phyloP scores from a whole-genome alignment of 148 eudicot genomes.

The Heliosperma pusillum region DNA sequence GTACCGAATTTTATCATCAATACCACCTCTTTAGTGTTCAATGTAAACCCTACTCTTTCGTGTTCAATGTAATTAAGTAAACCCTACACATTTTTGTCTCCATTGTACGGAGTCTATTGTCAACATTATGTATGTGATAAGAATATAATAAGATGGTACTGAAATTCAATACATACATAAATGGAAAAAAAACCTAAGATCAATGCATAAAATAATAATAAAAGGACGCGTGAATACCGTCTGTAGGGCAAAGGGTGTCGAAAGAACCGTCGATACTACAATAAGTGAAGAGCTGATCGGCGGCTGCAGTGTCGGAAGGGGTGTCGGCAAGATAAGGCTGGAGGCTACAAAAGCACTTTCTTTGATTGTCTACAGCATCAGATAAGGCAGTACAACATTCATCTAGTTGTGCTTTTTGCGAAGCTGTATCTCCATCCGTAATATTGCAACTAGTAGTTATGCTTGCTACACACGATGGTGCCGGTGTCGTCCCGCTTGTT shows the following conservation, averaged over 20 bases:
- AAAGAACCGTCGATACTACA: conserved; percentile 1
- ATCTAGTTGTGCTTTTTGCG: background rate
- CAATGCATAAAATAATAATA: no score
- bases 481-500: background rate
- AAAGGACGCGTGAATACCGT: background rate
- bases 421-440: background rate
- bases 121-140: no score
- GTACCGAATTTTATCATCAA: no score
- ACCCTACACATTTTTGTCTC: no score
- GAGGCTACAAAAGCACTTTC: conserved; percentile 11
- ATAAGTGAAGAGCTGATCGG: background rate
- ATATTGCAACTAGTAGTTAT: background rate
- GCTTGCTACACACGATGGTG: background rate
- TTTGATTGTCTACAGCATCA: background rate
- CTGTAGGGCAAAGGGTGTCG: background rate
- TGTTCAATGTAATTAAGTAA: background rate
- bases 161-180: background rate
- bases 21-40: background rate
- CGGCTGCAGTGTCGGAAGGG: background rate
- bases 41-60: background rate
- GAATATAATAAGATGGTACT: background rate
- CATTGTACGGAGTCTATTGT: no score
- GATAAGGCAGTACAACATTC: background rate
- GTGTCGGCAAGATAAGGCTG: background rate
- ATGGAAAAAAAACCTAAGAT: background rate